Conservation (phyloP, 257 asterid genomes). For the Capsicum chinense region DNA sequence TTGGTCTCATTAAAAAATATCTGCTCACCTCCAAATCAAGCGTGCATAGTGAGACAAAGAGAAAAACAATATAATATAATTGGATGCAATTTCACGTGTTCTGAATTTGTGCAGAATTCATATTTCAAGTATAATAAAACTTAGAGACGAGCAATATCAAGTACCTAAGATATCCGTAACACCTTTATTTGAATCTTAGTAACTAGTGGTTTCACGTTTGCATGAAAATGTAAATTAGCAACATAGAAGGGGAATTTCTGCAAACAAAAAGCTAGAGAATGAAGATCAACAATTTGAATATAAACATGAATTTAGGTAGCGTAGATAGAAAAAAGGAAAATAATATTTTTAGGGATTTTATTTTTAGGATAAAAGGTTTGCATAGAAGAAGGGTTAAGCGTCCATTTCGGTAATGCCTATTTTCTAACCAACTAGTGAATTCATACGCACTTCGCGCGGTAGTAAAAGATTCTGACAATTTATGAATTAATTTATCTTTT, state of each 20-base stretch:
- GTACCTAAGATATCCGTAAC: not conserved
- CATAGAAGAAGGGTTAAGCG: not conserved
- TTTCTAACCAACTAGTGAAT: not conserved
- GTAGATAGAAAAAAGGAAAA: not conserved
- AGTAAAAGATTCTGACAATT: too few relatives aligned
- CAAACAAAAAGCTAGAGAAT: not conserved
- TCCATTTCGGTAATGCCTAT: not conserved
- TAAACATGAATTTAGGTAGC: not conserved
- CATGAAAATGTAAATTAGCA: not conserved
- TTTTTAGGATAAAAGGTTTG: not conserved
- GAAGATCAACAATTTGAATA: not conserved
- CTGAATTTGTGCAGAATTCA: not conserved
- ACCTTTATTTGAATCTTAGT: constrained; percentile 8
- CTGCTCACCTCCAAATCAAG: constrained; percentile 7
- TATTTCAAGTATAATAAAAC: not conserved
- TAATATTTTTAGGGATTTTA: not conserved
- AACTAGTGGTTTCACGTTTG: not conserved
- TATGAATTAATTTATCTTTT: too few relatives aligned
- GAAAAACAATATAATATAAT: constrained; percentile 10
- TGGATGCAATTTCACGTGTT: not conserved
- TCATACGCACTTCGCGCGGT: too few relatives aligned
- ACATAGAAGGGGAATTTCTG: not conserved
- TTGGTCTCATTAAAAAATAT: not conserved
- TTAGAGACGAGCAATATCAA: not conserved
- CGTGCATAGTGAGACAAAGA: not conserved